These are phyloP conservation scores for Candida ipomoeae DNA, from an alignment of 805 yeast species.

Conservation along the genomic window DNA sequence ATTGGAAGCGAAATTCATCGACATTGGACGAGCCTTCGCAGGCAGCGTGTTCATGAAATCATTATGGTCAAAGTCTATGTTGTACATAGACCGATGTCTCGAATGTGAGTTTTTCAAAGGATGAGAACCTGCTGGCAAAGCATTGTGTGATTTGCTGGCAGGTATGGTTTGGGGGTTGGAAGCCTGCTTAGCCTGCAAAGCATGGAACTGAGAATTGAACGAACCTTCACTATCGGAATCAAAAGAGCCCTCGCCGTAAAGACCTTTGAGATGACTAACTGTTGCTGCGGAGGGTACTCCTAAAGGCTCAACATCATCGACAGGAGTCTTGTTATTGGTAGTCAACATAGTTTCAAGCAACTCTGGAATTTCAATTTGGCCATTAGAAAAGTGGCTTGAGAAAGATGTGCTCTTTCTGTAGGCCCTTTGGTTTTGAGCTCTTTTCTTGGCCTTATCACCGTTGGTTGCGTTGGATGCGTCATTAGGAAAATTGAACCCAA, in stretches of 20 bases:
- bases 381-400: constrained; percentile 17
- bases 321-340: not conserved
- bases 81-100: constrained; percentile 39
- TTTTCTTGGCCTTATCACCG: constrained; percentile 12
- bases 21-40: not conserved
- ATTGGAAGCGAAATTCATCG: not conserved
- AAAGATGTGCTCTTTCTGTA: constrained; percentile 12
- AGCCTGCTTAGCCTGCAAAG: constrained; percentile 6
- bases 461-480: constrained; percentile 32
- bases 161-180: not conserved
- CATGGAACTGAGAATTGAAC: constrained; percentile 19
- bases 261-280: constrained; percentile 23
- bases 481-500: constrained; percentile 37
- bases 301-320: constrained; percentile 26
- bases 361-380: constrained; percentile 43
- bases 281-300: constrained; percentile 35
- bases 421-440: constrained; percentile 7
- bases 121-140: constrained; percentile 3
- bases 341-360: constrained; percentile 19
- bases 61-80: constrained; percentile 21
- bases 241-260: constrained; percentile 23
- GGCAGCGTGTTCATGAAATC: not conserved
- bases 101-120: constrained; percentile 21
- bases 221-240: constrained; percentile 32
- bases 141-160: constrained; percentile 3